These are phyloP conservation scores for Emergomyces orientalis DNA, from an alignment of 2,329 filamentous ascomycete genomes.

Conservation along the genomic window DNA sequence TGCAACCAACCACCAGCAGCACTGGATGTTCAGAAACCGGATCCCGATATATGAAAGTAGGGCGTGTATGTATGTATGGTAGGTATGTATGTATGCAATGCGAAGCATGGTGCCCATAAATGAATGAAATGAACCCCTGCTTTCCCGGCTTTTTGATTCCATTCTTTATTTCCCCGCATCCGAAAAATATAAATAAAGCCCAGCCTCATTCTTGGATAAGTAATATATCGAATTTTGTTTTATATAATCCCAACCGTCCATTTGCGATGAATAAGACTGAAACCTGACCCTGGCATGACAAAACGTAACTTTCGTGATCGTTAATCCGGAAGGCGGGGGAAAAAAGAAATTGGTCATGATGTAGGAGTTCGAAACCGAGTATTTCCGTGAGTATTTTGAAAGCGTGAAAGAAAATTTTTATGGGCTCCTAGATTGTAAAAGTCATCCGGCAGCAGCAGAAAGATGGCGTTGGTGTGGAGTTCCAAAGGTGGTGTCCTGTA, in stretches of 20 bases:
- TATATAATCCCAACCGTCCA: not conserved
- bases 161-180: not conserved
- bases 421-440: not conserved
- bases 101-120: not conserved
- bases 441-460: no score
- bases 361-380: not conserved
- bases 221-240: not conserved
- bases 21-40: not conserved
- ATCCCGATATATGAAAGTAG: not conserved
- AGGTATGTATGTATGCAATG: conserved; percentile 1
- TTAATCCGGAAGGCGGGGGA: not conserved
- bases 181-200: conserved; percentile 1
- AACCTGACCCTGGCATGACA: not conserved
- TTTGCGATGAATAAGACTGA: not conserved
- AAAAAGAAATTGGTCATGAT: not conserved
- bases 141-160: not conserved
- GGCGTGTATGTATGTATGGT: not conserved
- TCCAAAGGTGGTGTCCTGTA: not conserved
- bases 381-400: not conserved
- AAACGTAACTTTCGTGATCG: conserved; percentile 1
- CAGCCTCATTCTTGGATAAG: not conserved
- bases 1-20: not conserved
- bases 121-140: not conserved
- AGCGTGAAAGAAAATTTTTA: not conserved
- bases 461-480: not conserved